Conservation (phyloP, 441 rosid genomes). For the California macrophylla region DNA sequence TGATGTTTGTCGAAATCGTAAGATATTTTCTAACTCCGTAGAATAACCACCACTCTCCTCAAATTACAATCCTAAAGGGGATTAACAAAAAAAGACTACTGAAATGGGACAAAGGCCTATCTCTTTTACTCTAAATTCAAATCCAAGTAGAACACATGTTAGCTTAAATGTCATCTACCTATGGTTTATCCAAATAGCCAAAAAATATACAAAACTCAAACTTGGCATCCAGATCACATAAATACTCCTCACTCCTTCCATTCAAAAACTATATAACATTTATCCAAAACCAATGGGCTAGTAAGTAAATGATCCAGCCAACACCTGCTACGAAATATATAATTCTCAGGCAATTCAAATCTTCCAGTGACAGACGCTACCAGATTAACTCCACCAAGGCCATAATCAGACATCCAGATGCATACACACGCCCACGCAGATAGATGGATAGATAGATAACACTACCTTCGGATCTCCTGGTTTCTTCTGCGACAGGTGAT, state of each 20-base stretch:
- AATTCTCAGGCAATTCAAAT: neutral
- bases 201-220: neutral
- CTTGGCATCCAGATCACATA: neutral
- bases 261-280: neutral
- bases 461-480: constrained; percentile 74
- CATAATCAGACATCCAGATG: neutral
- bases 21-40: neutral
- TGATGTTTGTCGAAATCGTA: neutral
- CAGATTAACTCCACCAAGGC: neutral
- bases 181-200: neutral
- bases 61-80: neutral
- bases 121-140: neutral
- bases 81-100: neutral
- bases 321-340: neutral
- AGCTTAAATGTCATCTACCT: neutral
- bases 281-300: neutral
- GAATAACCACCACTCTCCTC: neutral
- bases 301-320: neutral
- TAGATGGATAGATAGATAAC: neutral
- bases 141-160: neutral
- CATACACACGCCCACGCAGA: too few species aligned
- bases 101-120: neutral
- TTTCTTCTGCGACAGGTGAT: constrained; percentile 57
- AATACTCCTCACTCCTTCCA: neutral
- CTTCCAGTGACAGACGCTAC: neutral